phyloP scores from a whole-genome alignment of 176 grass and related monocot genomes.

The Paspalum notatum region DNA sequence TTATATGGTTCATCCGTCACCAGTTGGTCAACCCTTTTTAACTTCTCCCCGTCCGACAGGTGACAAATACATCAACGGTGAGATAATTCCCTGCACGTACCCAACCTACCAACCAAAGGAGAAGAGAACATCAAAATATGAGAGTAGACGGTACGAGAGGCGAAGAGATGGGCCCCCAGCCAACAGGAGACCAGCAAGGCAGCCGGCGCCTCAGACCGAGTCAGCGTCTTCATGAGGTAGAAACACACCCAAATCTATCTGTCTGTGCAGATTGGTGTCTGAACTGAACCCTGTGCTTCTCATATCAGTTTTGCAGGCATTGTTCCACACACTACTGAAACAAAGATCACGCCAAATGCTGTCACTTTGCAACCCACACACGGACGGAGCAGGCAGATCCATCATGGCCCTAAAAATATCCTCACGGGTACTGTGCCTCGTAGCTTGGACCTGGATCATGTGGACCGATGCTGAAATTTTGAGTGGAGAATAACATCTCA shows the following conservation, averaged over 20 bases:
- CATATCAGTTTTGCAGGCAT: constrained; percentile 18
- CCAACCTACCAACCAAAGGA: constrained; percentile 98
- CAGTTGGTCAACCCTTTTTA: neutral
- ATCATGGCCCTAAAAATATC: constrained; percentile 19
- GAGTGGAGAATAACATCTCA: constrained; percentile 32
- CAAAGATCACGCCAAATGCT: constrained; percentile 14
- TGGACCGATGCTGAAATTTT: constrained; percentile 30
- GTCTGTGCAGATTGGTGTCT: neutral
- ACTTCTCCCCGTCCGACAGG: constrained; percentile 45
- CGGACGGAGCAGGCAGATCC: neutral
- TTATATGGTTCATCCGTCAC: neutral
- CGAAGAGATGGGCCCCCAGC: constrained; percentile 72
- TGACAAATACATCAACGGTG: constrained; percentile 97
- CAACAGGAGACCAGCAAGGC: constrained; percentile 54
- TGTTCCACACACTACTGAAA: neutral
- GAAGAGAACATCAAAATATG: constrained; percentile 74
- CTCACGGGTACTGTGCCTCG: neutral
- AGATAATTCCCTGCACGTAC: constrained; percentile 97
- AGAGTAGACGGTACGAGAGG: constrained; percentile 87
- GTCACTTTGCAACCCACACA: neutral
- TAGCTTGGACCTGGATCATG: constrained; percentile 42
- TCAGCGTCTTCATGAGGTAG: constrained; percentile 68
- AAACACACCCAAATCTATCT: neutral
- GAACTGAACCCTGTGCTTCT: neutral
- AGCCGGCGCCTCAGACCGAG: constrained; percentile 47